Evolutionary conservation across 495 filamentous ascomycete species (phyloP).

Genomic region (Talaromyces stipitatus): DNA sequence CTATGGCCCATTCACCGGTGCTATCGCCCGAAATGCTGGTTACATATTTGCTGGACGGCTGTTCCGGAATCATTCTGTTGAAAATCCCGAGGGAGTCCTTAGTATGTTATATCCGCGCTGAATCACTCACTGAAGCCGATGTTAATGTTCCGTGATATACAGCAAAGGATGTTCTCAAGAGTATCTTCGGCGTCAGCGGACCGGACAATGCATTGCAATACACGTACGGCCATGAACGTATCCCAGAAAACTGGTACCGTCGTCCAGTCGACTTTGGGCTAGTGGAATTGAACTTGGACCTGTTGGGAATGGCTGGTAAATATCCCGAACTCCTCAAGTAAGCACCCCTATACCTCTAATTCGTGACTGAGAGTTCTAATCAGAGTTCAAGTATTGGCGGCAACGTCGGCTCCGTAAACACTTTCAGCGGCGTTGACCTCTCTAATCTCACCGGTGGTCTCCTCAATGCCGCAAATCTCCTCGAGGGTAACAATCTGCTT

Average conservation of each 20-base stretch:
- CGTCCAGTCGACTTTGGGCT: conserved; percentile 31
- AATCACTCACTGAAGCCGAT: neutral
- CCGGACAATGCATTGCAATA: conserved; percentile 30
- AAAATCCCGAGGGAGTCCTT: conserved; percentile 37
- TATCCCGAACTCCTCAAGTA: conserved; percentile 29
- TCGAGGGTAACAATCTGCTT: conserved; percentile 37
- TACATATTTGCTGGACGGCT: conserved; percentile 37
- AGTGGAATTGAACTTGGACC: conserved; percentile 31
- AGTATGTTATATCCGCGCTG: conserved; percentile 15
- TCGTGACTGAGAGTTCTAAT: too few relatives aligned
- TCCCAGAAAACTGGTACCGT: conserved; percentile 57
- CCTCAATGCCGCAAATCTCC: conserved; percentile 29
- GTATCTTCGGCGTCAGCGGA: conserved; percentile 39
- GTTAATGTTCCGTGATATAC: conserved; percentile 8
- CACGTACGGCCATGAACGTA: conserved; percentile 41
- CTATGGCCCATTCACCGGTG: conserved; percentile 40
- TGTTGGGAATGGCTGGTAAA: conserved; percentile 25
- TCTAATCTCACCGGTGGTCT: conserved; percentile 43
- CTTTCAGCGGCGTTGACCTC: conserved; percentile 46
- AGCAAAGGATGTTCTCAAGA: conserved; percentile 34
- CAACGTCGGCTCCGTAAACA: conserved; percentile 48
- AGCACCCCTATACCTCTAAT: neutral
- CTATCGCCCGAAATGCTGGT: conserved; percentile 39
- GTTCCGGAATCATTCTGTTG: conserved; percentile 38
- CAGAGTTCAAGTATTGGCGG: conserved; percentile 37